These are phyloP conservation scores for Exophiala aquamarina DNA, from an alignment of 2,329 filamentous ascomycete genomes.

Conservation along the genomic window DNA sequence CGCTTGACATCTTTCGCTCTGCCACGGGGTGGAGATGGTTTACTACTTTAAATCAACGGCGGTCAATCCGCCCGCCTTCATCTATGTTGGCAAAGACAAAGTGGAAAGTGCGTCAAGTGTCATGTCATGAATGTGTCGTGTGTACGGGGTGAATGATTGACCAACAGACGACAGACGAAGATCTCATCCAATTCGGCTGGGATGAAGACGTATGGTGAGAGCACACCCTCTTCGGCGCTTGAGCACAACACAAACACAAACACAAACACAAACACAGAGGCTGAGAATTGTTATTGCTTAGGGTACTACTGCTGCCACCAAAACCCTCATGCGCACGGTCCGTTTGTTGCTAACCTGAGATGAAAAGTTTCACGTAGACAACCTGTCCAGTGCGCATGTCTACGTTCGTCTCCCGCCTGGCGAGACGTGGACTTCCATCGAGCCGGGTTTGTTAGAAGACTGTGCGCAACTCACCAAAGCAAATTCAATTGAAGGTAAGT, in stretches of 20 bases:
- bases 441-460: constrained; percentile 72
- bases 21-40: constrained; percentile 64
- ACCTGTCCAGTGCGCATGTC: constrained; percentile 93
- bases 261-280: constrained; percentile 1
- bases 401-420: constrained; percentile 82
- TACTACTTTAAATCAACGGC: constrained; percentile 91
- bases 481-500: constrained; percentile 89
- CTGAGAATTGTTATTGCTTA: constrained; percentile 11
- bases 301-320: constrained; percentile 17
- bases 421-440: constrained; percentile 80
- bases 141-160: not conserved
- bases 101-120: constrained; percentile 80
- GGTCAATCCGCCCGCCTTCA: constrained; percentile 76
- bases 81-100: constrained; percentile 99
- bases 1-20: not conserved
- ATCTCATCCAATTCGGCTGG: constrained; percentile 90
- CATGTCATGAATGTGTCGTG: constrained; percentile 11
- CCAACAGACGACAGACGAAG: constrained; percentile 69
- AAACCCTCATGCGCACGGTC: no score
- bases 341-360: not conserved
- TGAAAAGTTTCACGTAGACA: constrained; percentile 93
- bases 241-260: no score
- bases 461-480: constrained; percentile 98
- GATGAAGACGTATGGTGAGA: constrained; percentile 89
- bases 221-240: not conserved